These are phyloP conservation scores for Solanum boliviense DNA, from an alignment of 257 asterid genomes.

Conservation along the genomic window DNA sequence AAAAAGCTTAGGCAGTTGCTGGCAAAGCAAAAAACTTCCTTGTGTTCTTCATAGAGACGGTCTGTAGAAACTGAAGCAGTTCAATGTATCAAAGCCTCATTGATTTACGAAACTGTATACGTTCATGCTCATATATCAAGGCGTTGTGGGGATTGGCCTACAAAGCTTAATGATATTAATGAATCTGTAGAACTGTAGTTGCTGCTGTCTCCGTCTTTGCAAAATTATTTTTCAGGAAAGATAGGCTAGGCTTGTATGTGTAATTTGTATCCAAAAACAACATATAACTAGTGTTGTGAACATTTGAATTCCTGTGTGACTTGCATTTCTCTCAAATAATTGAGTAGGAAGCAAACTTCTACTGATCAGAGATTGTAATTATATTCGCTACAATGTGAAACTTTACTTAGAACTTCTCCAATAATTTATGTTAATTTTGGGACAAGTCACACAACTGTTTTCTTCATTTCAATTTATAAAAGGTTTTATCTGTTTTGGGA, in stretches of 20 bases:
- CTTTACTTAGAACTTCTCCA: background rate
- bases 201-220: background rate
- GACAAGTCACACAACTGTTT: background rate
- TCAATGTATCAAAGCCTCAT: background rate
- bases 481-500: background rate
- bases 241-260: background rate
- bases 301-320: background rate
- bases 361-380: background rate
- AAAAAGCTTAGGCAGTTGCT: slow-evolving; percentile 59
- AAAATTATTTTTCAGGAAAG: background rate
- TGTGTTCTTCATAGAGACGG: slow-evolving; percentile 49
- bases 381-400: background rate
- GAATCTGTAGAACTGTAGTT: background rate
- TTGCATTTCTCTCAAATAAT: background rate
- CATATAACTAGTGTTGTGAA: background rate
- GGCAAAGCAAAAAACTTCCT: slow-evolving; percentile 60
- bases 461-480: background rate
- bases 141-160: background rate
- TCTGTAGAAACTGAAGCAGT: background rate
- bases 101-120: background rate
- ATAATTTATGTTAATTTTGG: background rate
- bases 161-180: background rate
- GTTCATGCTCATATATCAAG: background rate
- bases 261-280: background rate
- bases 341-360: background rate